Evolutionary conservation across 768 basidiomycete genomes (phyloP).

Genomic region (Macrocybe gigantea): DNA sequence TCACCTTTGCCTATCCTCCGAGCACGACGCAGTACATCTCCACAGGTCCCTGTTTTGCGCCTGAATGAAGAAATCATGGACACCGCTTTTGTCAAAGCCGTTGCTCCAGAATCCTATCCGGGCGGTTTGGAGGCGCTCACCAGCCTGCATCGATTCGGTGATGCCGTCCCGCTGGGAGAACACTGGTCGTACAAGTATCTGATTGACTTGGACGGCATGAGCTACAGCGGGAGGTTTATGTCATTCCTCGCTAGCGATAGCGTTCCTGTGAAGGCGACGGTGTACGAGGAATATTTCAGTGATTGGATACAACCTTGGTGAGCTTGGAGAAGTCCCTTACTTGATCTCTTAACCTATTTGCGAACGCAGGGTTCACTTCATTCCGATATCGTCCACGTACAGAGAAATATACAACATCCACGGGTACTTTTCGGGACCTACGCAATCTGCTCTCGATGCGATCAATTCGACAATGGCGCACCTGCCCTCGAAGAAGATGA

Average conservation of each 20-base stretch:
- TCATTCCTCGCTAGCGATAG: constrained; percentile 82
- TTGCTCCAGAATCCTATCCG: constrained; percentile 67
- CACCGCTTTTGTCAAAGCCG: constrained; percentile 75
- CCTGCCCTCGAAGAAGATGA: constrained; percentile 26
- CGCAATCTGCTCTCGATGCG: constrained; percentile 47
- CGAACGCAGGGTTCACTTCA: constrained; percentile 78
- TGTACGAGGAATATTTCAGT: constrained; percentile 86
- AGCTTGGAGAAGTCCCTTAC: constrained; percentile 4
- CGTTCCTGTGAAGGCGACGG: constrained; percentile 83
- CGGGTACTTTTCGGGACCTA: constrained; percentile 87
- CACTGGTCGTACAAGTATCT: constrained; percentile 95
- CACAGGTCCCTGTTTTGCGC: constrained; percentile 46
- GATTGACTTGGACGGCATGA: constrained; percentile 91
- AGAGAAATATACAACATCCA: constrained; percentile 91
- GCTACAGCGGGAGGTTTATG: constrained; percentile 89
- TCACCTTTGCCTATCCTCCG: constrained; percentile 67
- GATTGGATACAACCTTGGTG: constrained; percentile 91
- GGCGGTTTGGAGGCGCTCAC: constrained; percentile 66
- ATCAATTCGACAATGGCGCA: constrained; percentile 43
- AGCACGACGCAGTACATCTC: constrained; percentile 53
- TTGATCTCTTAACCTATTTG: constrained; percentile 2
- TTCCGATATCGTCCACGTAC: constrained; percentile 85
- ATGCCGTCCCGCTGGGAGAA: constrained; percentile 74
- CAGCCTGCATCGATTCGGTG: constrained; percentile 60
- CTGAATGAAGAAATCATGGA: constrained; percentile 86